Base-by-base conservation (phyloP, 179 eudicot genomes). In the Dionaea muscipula region DNA sequence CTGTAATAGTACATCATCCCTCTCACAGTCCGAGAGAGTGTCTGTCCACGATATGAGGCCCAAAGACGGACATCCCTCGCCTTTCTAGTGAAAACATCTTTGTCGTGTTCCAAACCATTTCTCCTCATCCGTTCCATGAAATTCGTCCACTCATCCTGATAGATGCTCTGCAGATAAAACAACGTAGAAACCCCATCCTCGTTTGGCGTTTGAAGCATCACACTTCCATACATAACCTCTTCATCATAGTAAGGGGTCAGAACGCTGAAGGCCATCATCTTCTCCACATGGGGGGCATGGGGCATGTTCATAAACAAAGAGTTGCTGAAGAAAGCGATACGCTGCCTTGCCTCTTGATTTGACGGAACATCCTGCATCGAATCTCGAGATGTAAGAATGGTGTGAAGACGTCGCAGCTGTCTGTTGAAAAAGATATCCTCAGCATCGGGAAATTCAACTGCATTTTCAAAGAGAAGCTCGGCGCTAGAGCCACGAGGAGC, bases 21-120 rank as follows among this genome's bases (percentile, higher is more conserved):
- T 68, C 95, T 78, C 26, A 91, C 91, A 48, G 99, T 93, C 38
- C 99, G 91, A 11, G 99, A 80, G 26, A 93, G 84, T 46, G 96
- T 93, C 64, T 93, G 99, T 35, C 99, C 99, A 56, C 99, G 77
- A 60, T 88, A 88, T 33, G 99, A 93, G 6, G 86, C 99, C 99
- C 99, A 93, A 16, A 75, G 79, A 41, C 96, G 85, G 26, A 91
- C 74, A 19, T 87, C 98, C 63, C 86, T 80, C 43, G 68, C 63
- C 71, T 73, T 91, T 8, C 53, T 63, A 1, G 75, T 69, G 78
- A 80, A 82, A 18, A 93, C 69, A 8, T 88, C 85, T 15, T 57
- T 53, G 25, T 79, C 95, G 49, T 84, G 76, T 56, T 72, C 67
- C 89, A 82, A 47, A 14, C 94, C 94, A 68, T 84, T 86, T 64